Base-by-base conservation (phyloP, 2,329 filamentous ascomycete genomes). In the Apiospora kogelbergensis region DNA sequence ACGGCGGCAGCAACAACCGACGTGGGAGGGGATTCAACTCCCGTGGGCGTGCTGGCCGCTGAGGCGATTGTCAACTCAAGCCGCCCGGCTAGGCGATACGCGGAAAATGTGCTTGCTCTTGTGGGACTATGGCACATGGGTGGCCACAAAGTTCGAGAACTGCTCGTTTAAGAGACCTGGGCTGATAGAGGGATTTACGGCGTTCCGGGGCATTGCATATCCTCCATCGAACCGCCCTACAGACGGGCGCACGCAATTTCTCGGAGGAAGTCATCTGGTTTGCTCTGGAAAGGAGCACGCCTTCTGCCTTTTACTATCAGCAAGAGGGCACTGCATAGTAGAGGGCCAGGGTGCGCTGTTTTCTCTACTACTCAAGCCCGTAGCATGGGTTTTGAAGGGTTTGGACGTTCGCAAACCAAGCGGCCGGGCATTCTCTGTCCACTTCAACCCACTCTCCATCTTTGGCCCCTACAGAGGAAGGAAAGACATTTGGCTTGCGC, bases 11-110 rank as follows among this genome's bases (percentile, higher is more conserved):
- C 7, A 64, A 41, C 30, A 64, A 65, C 40, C 65, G 65, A 24
- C 65, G 65, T 10, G 65, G 65, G 24, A 66, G 65, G 44, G 65
- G 65, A 9, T 66, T 66, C 44, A 44, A 15, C n/a, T 44, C 26
- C 15, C 65, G 44, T 22, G 65, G 65, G 4, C 65, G 65, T 5
- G 48, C 40, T 22, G 65, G 65, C 15, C 65, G 65, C 26, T 66
- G 44, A 53, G 6, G 6, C 63, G 4, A 44, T 15, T 2, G 3
- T 9, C 26, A 24, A 6, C 24, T 13, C 22, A 26, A 26, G 6
- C 26, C 11, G 63, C n/a, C 53, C 30, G 20, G 4, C 20, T 13
- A 60, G 30, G 53, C 30, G 53, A 60, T 6, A 37, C 17, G 5
- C 9, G 11, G 22, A 22, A 37, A 26, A n/a, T 30, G 20, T 20